These are phyloP conservation scores for Davidsoniella virescens DNA, from an alignment of 2,329 filamentous ascomycete genomes.

Conservation along the genomic window DNA sequence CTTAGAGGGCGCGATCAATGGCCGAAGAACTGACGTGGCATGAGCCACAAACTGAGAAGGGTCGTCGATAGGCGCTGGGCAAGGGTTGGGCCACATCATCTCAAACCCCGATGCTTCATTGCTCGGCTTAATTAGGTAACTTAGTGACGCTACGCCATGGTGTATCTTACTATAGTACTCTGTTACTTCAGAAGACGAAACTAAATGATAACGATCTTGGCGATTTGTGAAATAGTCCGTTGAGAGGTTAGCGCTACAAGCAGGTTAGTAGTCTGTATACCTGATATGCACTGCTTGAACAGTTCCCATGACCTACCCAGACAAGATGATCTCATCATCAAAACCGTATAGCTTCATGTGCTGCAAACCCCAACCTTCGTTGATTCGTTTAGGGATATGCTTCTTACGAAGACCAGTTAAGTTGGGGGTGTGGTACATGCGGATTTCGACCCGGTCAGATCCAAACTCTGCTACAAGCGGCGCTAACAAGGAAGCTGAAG, in stretches of 20 bases:
- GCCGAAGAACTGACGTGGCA: constrained; percentile 49
- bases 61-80: constrained; percentile 56
- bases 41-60: constrained; percentile 52
- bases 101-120: constrained; percentile 38
- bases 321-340: constrained; percentile 90
- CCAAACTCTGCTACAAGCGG: constrained; percentile 78
- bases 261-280: background rate
- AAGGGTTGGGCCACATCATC: constrained; percentile 66
- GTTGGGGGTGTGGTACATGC: constrained; percentile 97
- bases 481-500: constrained; percentile 74
- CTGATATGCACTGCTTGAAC: constrained; percentile 13
- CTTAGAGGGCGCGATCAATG: constrained; percentile 39
- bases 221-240: constrained; percentile 92
- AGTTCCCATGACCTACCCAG: constrained; percentile 40
- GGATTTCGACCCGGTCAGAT: constrained; percentile 67
- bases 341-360: constrained; percentile 98
- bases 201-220: constrained; percentile 87
- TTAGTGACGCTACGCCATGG: constrained; percentile 58
- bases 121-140: constrained; percentile 57
- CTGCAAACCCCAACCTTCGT: constrained; percentile 95
- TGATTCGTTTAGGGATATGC: constrained; percentile 73
- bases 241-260: constrained; percentile 59
- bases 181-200: constrained; percentile 61
- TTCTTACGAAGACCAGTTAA: constrained; percentile 74
- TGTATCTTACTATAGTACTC: constrained; percentile 73